phyloP scores from a whole-genome alignment of 306 rosid species.

The Chamaecrista fasciculata region DNA sequence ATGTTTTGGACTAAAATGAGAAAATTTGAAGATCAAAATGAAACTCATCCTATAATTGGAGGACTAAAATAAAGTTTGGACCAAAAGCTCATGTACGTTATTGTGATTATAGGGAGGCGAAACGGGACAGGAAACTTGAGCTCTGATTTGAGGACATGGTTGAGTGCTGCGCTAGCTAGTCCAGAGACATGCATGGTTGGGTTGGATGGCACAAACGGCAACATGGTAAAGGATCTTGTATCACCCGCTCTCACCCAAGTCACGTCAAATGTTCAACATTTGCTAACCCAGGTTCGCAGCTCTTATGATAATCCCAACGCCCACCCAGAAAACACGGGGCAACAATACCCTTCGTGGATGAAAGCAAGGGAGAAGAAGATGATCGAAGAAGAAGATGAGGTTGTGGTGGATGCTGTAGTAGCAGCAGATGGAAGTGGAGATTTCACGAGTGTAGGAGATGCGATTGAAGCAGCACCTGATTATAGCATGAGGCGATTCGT shows the following conservation, averaged over 20 bases:
- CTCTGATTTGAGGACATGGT: slow-evolving; percentile 83
- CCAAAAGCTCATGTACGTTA: too few species aligned
- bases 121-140: slow-evolving; percentile 69
- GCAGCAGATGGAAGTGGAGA: slow-evolving; percentile 77
- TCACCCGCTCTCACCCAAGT: slow-evolving; percentile 46
- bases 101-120: slow-evolving; percentile 53
- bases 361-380: slow-evolving; percentile 45
- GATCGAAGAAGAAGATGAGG: slow-evolving; percentile 38
- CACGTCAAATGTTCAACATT: slow-evolving; percentile 45
- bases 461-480: slow-evolving; percentile 73
- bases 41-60: too few species aligned
- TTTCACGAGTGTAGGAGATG: slow-evolving; percentile 58
- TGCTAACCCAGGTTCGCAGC: too few species aligned
- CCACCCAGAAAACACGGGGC: background rate
- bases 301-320: slow-evolving; percentile 34
- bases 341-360: slow-evolving; percentile 60
- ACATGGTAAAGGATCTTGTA: slow-evolving; percentile 45
- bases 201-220: slow-evolving; percentile 67
- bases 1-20: too few species aligned
- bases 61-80: too few species aligned
- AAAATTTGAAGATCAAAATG: too few species aligned
- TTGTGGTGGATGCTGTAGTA: slow-evolving; percentile 50
- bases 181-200: slow-evolving; percentile 87
- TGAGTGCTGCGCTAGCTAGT: slow-evolving; percentile 64
- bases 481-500: slow-evolving; percentile 66